Evolutionary conservation across 805 yeast species (phyloP), one percentile per base, ranked within the genome.

Genomic region (Hanseniaspora guilliermondii): DNA sequence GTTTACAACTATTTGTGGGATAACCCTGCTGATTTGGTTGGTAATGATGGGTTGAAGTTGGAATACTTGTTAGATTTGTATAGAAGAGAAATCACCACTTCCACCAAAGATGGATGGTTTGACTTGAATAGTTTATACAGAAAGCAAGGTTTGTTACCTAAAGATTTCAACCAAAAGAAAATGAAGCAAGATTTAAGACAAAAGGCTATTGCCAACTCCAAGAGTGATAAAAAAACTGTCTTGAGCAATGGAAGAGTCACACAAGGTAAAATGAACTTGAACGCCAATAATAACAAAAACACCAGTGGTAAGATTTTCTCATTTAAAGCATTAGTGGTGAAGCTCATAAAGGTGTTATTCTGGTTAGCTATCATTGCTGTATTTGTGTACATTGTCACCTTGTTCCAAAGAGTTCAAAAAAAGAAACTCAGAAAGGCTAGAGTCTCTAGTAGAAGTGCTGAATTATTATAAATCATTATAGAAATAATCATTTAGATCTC

Each of bases 341-440:
- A 55, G 19, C 12, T 39, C 16, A 25, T 55, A 14, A 44, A 41
- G 25, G n/a, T 49, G 2, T 17, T 44, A 19, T 39, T 49, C 33
- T 48, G 47, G 38, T 6, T 45, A 14, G 6, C 47, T n/a, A 27
- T 55, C 7, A 19, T 49, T 9, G 47, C 30, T 22, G 52, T 55
- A 5, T 21, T 49, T 27, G 38, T 49, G 2, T 55, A 55, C 36
- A 25, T 42, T 6, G 36, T 49, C 8, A 48, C 54, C 14, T 38
- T 55, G 14, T 55, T 41, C 47, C 47, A 42, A 46, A 55, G 57
- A 35, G 57, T 55, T 32, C 54, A 49, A 39, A 55, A 35, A 39
- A 55, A 55, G 38, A 55, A 45, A 32, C 17, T 40, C 38, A 54
- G 53, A 47, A 48, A 49, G 21, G 24, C 40, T n/a, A 54, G 56